Base-by-base conservation (phyloP, 1,284 basidiomycete species). In the Trametes hirsuta region DNA sequence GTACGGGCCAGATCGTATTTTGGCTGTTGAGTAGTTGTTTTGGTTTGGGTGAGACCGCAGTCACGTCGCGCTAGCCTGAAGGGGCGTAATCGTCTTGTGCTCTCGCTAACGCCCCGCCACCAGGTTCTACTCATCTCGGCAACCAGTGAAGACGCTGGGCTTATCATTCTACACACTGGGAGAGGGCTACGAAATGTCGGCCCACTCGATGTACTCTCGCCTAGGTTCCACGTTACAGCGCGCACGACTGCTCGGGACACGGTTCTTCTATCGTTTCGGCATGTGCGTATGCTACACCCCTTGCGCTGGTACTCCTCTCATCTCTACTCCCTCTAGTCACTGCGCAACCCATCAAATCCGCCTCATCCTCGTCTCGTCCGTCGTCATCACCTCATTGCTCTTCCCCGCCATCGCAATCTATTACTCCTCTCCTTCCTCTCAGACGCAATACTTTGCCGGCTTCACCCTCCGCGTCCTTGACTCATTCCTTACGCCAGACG, bases 351-450 rank as follows among this genome's bases (percentile, higher is more conserved):
- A 94, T 73, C 94, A 97, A 79, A 96, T 97, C 56, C 88, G 95
- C 53, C 91, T 97, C 37, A 90, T 99, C 68, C 84, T 99, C 63
- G 90, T 97, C 61, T 97, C 94, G 58, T 91, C 92, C 60, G 84
- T 98, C 61, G 93, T 98, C 70, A 98, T 99, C 78, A 97, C 95
- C 47, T 95, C 93, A 42, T 87, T 99, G 51, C 93, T 97, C 73
- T 98, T 95, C 69, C 95, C 95, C 4, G 93, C 94, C 10, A 84
- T 97, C 48, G 88, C 93, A 47, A 83, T 94, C 53, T 95, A 95
- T 73, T 85, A 90, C 34, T 88, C 88, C 2, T 85, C 88, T 5
- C 83, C 86, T 30, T 88, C 88, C 2, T 85, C 88, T 6, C 83
- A 86, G 59, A 83, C 84, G 1, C 83, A 83, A 62, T 85, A 86